Conservation (phyloP, 352 stramenopile species). For the Phytophthora litchii region DNA sequence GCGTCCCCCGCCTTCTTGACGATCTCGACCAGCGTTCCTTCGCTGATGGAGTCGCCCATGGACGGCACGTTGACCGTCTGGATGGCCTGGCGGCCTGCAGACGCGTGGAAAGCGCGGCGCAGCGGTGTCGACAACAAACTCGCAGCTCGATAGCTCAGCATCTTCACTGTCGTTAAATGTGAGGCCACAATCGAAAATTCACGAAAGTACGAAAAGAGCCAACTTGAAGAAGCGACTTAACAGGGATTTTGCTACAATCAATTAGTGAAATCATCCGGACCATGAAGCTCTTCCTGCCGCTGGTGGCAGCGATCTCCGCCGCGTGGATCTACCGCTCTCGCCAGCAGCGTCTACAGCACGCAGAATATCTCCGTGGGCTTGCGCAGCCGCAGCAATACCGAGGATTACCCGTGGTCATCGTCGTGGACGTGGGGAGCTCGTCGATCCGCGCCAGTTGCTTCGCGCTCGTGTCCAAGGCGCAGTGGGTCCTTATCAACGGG, state of each 20-base stretch:
- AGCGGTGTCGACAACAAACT: slow-evolving; percentile 15
- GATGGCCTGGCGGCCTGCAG: slow-evolving; percentile 45
- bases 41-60: slow-evolving; percentile 97
- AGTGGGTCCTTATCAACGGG: slow-evolving; percentile 68
- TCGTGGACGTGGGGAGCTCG: slow-evolving; percentile 93
- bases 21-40: slow-evolving; percentile 97
- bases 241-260: no score
- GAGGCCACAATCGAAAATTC: no score
- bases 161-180: slow-evolving; percentile 2
- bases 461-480: slow-evolving; percentile 42
- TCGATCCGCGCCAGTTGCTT: slow-evolving; percentile 93
- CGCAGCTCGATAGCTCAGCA: slow-evolving; percentile 23
- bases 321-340: slow-evolving; percentile 31
- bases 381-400: slow-evolving; percentile 52
- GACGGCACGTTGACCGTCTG: slow-evolving; percentile 87
- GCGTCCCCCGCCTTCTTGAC: slow-evolving; percentile 93
- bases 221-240: no score
- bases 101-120: slow-evolving; percentile 57
- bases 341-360: slow-evolving; percentile 29
- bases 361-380: slow-evolving; percentile 31
- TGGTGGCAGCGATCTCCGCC: slow-evolving; percentile 33
- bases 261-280: background rate
- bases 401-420: slow-evolving; percentile 60
- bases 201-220: no score
- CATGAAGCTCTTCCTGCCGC: slow-evolving; percentile 38